Percentiles rank a stretch among this genome's conserved stretches.
Conservation (phyloP, 306 rosid genomes). For the Datisca glomerata region DNA sequence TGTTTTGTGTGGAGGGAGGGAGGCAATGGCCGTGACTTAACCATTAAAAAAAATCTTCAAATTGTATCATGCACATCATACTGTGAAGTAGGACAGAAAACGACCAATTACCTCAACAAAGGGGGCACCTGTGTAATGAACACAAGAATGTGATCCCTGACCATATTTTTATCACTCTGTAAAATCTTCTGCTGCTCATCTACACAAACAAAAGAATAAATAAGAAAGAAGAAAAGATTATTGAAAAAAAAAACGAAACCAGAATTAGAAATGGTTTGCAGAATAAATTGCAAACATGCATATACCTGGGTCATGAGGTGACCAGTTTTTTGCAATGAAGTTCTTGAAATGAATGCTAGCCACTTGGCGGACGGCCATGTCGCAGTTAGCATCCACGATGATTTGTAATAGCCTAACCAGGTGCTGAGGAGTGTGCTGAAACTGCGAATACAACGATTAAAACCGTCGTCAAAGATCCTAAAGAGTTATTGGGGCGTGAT, state of each 20-base stretch:
- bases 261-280: conserved; percentile 3
- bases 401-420: conserved; percentile 82
- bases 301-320: conserved; percentile 64
- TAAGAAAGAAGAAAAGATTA: conserved; percentile 9
- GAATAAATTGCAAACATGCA: conserved; percentile 9
- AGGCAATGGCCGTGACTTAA: no score
- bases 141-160: conserved; percentile 69
- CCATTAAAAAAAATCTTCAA: no score
- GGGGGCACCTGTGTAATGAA: conserved; percentile 84
- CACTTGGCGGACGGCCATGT: conserved; percentile 83
- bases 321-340: conserved; percentile 86
- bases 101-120: conserved; percentile 49
- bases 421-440: conserved; percentile 88
- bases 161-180: conserved; percentile 66
- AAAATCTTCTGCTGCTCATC: conserved; percentile 65
- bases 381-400: conserved; percentile 70
- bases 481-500: no score
- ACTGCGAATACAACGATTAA: conserved; percentile 27
- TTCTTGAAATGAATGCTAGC: conserved; percentile 98
- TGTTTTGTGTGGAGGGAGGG: no score
- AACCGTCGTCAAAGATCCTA: no score
- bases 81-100: not conserved
- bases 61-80: not conserved
- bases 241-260: no score
- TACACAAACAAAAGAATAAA: conserved; percentile 18